Evolutionary conservation across 177 flowering plant genomes (phyloP).

Genomic region (Vitis hybrid): DNA sequence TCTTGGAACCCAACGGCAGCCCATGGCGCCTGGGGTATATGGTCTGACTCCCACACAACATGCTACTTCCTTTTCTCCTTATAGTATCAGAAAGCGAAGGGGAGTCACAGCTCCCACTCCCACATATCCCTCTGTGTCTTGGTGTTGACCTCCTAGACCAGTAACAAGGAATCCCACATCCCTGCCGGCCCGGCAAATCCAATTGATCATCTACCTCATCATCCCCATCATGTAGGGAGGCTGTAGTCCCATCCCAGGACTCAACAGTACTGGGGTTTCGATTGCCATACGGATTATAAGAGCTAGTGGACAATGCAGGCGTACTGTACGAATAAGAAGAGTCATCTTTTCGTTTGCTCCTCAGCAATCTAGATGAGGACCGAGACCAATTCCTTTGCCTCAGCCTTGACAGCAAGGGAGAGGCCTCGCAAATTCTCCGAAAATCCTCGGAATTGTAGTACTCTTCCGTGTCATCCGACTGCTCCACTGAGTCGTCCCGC

Average conservation of each 20-base stretch:
- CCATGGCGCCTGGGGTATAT: constrained; percentile 35
- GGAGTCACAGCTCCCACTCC: constrained; percentile 76
- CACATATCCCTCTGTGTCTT: constrained; percentile 51
- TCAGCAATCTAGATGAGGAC: constrained; percentile 41
- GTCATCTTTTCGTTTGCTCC: constrained; percentile 46
- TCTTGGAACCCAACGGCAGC: constrained; percentile 34
- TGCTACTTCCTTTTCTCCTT: constrained; percentile 77
- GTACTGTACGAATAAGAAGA: constrained; percentile 73
- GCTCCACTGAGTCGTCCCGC: constrained; percentile 40
- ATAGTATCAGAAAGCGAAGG: constrained; percentile 90
- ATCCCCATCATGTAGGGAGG: constrained; percentile 64
- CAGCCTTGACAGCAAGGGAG: constrained; percentile 47
- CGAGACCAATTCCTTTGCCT: constrained; percentile 44
- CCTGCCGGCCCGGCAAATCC: constrained; percentile 70
- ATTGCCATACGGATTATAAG: constrained; percentile 42
- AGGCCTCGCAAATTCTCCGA: constrained; percentile 27
- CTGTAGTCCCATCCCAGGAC: constrained; percentile 80
- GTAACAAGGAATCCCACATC: constrained; percentile 94
- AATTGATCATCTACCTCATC: constrained; percentile 63
- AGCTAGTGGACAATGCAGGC: constrained; percentile 81
- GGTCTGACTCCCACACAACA: constrained; percentile 69
- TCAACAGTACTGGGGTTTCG: constrained; percentile 65
- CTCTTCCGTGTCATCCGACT: constrained; percentile 59
- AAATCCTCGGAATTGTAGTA: constrained; percentile 58
- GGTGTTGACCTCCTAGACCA: constrained; percentile 73